These are phyloP conservation scores for Russula brevipes DNA, from an alignment of 768 basidiomycete genomes.

Conservation along the genomic window DNA sequence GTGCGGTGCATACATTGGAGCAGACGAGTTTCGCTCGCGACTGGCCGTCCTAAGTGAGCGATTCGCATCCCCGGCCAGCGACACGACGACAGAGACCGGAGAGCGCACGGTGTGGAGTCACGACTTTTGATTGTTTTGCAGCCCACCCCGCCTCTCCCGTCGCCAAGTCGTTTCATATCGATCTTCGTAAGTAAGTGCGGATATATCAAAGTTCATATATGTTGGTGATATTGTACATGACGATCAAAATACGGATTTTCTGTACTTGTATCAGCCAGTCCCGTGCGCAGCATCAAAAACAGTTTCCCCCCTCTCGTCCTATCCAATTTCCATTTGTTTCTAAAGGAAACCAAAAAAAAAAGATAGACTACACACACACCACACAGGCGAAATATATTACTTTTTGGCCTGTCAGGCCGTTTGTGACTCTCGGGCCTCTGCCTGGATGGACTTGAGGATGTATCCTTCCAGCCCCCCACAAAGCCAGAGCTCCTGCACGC, in stretches of 20 bases:
- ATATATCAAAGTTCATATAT: background rate
- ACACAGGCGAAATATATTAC: background rate
- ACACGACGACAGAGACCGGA: background rate
- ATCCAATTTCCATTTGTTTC: background rate
- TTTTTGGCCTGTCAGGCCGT: background rate
- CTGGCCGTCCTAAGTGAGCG: conserved; percentile 61
- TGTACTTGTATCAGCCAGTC: background rate
- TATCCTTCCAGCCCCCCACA: conserved; percentile 92
- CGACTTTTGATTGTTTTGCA: conserved; percentile 16
- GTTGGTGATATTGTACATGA: background rate
- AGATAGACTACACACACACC: background rate
- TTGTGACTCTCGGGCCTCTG: conserved; percentile 23
- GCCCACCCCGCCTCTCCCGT: background rate
- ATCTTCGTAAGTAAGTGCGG: background rate
- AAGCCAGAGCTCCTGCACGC: conserved; percentile 97
- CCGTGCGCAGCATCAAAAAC: background rate
- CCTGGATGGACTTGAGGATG: conserved; percentile 66
- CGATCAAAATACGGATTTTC: background rate
- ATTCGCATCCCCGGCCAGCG: conserved; percentile 38
- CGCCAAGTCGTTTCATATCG: background rate
- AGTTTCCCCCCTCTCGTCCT: background rate
- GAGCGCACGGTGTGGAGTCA: conserved; percentile 27
- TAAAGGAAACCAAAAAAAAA: background rate
- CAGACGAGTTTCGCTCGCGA: conserved; percentile 85
- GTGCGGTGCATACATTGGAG: conserved; percentile 93